Percentiles rank a stretch among this genome's conserved stretches.
phyloP scores from a whole-genome alignment of 2,329 filamentous ascomycete genomes.

The Xylariomycetidae sp. region DNA sequence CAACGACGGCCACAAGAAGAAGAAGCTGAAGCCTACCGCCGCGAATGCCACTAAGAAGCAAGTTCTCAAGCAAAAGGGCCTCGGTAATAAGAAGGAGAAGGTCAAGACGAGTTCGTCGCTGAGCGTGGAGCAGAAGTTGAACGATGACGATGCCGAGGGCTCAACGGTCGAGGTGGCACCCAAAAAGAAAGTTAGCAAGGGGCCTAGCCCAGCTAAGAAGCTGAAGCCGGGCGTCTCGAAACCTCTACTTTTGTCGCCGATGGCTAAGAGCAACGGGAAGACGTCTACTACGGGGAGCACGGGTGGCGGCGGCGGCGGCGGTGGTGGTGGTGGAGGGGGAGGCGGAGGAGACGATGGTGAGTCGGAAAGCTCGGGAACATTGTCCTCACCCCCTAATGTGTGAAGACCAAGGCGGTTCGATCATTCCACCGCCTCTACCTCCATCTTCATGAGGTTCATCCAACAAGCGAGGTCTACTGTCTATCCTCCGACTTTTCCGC shows the following conservation, averaged over 20 bases:
- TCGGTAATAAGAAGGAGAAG: slow-evolving; percentile 49
- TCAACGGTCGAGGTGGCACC: slow-evolving; percentile 36
- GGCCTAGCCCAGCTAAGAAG: slow-evolving; percentile 40
- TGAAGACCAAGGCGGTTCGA: slow-evolving; percentile 8
- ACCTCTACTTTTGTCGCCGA: slow-evolving; percentile 43
- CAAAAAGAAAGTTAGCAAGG: slow-evolving; percentile 38
- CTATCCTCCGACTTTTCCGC: no score
- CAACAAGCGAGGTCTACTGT: no score
- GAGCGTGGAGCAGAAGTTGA: slow-evolving; percentile 42
- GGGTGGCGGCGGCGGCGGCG: slow-evolving; percentile 8
- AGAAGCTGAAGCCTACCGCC: slow-evolving; percentile 47
- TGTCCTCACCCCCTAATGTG: slow-evolving; percentile 47
- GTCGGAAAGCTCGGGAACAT: slow-evolving; percentile 52
- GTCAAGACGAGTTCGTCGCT: slow-evolving; percentile 46
- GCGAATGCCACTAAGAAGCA: slow-evolving; percentile 46
- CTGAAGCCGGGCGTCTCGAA: slow-evolving; percentile 39
- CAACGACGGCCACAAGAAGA: slow-evolving; percentile 51
- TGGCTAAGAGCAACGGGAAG: slow-evolving; percentile 44
- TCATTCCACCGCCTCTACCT: no score
- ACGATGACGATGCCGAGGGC: slow-evolving; percentile 32
- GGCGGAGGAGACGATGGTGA: slow-evolving; percentile 38
- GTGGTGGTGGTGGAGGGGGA: slow-evolving; percentile 12
- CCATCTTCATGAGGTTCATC: no score
- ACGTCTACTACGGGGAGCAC: no score
- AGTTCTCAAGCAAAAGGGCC: slow-evolving; percentile 48